Evolutionary conservation across 2,329 filamentous ascomycete genomes (phyloP).

Genomic region (Aspergillus ruber): DNA sequence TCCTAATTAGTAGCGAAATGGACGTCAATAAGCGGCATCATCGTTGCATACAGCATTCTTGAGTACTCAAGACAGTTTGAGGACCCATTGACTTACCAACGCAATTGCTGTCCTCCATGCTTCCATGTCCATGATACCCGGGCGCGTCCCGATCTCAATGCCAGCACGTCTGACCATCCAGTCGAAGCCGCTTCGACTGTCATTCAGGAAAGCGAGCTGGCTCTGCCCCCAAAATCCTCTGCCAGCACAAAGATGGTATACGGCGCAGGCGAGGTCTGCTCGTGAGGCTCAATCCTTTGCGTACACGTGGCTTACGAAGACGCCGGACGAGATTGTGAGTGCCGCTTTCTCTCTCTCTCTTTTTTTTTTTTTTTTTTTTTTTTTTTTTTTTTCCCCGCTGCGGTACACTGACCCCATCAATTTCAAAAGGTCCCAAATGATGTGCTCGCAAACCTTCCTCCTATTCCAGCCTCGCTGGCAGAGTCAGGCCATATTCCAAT

Average conservation of each 20-base stretch:
- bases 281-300: conserved; percentile 14
- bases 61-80: background rate
- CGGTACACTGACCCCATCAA: conserved; percentile 1
- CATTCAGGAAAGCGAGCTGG: background rate
- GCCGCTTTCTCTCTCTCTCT: background rate
- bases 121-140: conserved; percentile 16
- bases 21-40: background rate
- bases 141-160: conserved; percentile 11
- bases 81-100: too few relatives aligned
- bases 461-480: conserved; percentile 9
- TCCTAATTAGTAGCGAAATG: background rate
- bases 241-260: conserved; percentile 9
- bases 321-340: conserved; percentile 24
- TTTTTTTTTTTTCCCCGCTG: background rate
- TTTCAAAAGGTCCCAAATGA: conserved; percentile 22
- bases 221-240: background rate
- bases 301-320: conserved; percentile 28
- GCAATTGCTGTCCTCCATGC: conserved; percentile 7
- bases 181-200: conserved; percentile 2
- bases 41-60: background rate
- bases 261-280: conserved; percentile 9
- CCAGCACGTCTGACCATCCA: conserved; percentile 14
- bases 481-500: conserved; percentile 21
- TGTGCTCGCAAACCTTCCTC: conserved; percentile 21
- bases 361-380: background rate